These are phyloP conservation scores for Blastobotrys parvus DNA, from an alignment of 805 yeast genomes.

Conservation along the genomic window DNA sequence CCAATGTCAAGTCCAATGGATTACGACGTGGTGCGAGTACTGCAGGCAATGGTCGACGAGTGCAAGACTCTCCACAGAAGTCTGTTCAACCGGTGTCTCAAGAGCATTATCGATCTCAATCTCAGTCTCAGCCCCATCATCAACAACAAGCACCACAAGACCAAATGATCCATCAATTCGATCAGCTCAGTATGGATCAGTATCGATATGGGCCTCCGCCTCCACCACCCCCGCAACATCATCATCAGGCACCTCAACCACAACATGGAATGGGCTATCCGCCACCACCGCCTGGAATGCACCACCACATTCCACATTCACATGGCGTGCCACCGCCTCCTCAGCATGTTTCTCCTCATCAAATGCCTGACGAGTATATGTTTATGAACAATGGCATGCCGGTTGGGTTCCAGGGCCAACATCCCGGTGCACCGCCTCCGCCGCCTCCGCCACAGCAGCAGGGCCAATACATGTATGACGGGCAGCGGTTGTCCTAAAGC, in stretches of 20 bases:
- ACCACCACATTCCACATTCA: too few species aligned
- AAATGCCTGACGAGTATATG: not conserved
- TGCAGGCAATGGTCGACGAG: too few species aligned
- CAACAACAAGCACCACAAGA: constrained; percentile 2
- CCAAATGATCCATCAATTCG: constrained; percentile 13
- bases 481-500: too few species aligned
- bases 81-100: not conserved
- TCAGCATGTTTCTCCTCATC: not conserved
- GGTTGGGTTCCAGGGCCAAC: too few species aligned
- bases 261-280: too few species aligned
- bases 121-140: not conserved
- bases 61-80: too few species aligned
- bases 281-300: too few species aligned
- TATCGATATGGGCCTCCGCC: constrained; percentile 2
- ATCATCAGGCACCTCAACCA: not conserved
- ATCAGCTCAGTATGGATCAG: constrained; percentile 7
- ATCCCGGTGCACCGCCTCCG: too few species aligned
- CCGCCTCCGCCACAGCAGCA: too few species aligned
- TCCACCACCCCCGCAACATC: not conserved
- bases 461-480: too few species aligned
- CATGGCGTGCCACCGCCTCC: not conserved
- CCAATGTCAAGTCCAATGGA: constrained; percentile 3
- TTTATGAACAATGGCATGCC: not conserved
- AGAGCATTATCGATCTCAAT: not conserved
- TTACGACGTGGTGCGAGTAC: too few species aligned